A percentile compares a stretch with the other conserved stretches of the same genome.
Conservation (phyloP, 2,329 filamentous ascomycete genomes). For the Xylariaceae sp. region DNA sequence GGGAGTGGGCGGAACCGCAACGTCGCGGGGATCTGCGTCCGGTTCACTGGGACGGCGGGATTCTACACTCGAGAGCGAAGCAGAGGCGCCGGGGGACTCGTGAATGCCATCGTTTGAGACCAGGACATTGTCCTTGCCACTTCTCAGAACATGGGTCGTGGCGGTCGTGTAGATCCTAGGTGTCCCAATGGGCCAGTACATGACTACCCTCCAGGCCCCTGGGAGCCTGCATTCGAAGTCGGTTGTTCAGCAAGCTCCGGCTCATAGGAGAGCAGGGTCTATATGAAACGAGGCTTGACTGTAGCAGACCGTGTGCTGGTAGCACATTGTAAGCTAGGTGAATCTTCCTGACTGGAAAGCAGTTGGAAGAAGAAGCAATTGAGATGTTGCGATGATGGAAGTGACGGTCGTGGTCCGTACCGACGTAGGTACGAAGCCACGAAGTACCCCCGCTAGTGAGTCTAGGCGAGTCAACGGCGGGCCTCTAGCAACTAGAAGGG, state of each 20-base stretch:
- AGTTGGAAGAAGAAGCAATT: neutral
- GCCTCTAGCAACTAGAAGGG: too few relatives aligned
- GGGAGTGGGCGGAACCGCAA: conserved; percentile 33
- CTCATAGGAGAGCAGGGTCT: neutral
- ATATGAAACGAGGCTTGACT: neutral
- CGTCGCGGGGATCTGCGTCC: conserved; percentile 29
- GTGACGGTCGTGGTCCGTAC: neutral
- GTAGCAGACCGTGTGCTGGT: conserved; percentile 17
- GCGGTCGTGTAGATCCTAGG: conserved; percentile 77
- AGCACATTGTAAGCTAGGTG: conserved; percentile 9
- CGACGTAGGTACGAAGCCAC: neutral
- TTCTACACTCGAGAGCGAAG: conserved; percentile 27
- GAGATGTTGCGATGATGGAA: neutral
- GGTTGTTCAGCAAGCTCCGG: neutral
- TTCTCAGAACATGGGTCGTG: conserved; percentile 53
- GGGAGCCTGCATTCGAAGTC: conserved; percentile 33
- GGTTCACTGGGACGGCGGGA: conserved; percentile 28
- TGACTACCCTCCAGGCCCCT: conserved; percentile 39
- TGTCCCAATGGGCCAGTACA: conserved; percentile 90
- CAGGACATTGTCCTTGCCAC: conserved; percentile 41
- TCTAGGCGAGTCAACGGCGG: too few relatives aligned
- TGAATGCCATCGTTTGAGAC: conserved; percentile 58
- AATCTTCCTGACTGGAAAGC: neutral
- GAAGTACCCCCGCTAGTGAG: too few relatives aligned
- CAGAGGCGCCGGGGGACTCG: conserved; percentile 33